Conservation (phyloP, 192 early-diverging fungal species). For the Rhizophagus prolifer region DNA sequence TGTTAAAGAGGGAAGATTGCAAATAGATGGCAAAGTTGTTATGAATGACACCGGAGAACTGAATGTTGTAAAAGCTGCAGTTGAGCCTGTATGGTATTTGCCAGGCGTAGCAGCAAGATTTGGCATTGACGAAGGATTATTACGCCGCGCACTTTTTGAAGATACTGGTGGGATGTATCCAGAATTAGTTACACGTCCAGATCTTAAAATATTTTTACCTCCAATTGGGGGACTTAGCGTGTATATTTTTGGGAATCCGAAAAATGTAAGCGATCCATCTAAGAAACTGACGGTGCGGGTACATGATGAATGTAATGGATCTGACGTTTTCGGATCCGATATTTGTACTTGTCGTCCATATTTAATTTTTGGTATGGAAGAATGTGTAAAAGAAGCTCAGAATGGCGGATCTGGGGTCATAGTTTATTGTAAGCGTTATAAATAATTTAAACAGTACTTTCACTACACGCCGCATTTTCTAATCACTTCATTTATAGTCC, state of each 20-base stretch:
- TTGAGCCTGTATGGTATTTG: constrained; percentile 94
- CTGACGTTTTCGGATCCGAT: constrained; percentile 83
- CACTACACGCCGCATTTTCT: neutral
- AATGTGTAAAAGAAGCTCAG: constrained; percentile 85
- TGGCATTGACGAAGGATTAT: constrained; percentile 77
- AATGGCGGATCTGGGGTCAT: constrained; percentile 91
- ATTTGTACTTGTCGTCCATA: constrained; percentile 85
- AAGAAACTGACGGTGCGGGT: constrained; percentile 84
- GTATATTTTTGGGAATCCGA: constrained; percentile 91
- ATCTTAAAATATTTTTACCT: constrained; percentile 91
- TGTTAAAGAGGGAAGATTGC: constrained; percentile 60
- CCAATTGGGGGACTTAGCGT: constrained; percentile 91
- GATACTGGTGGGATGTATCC: constrained; percentile 96
- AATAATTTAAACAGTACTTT: constrained; percentile 1
- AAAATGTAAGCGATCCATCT: constrained; percentile 74
- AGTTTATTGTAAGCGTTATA: constrained; percentile 72
- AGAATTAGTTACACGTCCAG: constrained; percentile 88
- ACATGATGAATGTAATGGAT: constrained; percentile 96
- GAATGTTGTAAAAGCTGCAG: constrained; percentile 87
- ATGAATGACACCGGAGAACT: constrained; percentile 77
- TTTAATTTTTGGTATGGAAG: constrained; percentile 86
- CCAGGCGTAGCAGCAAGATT: constrained; percentile 90
- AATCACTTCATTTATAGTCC: constrained; percentile 40
- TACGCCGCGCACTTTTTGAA: constrained; percentile 85
- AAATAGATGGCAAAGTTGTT: constrained; percentile 82